Conservation (phyloP, 192 early-diverging fungal genomes). For the Mycoemilia scoparia region DNA sequence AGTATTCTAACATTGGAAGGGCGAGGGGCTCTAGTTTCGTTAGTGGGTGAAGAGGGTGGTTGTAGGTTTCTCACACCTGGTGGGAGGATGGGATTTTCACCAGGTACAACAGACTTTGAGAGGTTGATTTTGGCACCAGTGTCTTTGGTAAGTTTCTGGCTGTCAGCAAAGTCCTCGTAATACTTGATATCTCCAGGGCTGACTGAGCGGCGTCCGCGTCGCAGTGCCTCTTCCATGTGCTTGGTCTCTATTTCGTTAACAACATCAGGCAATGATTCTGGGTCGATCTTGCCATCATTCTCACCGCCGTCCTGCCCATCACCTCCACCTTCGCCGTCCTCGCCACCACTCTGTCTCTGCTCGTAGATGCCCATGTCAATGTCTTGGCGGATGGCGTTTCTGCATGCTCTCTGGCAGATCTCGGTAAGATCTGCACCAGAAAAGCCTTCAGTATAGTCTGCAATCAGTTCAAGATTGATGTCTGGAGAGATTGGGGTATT, state of each 20-base stretch:
- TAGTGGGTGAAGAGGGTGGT: too few relatives aligned
- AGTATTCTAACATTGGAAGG: too few relatives aligned
- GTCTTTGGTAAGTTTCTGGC: too few relatives aligned
- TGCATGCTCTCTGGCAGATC: slow-evolving; percentile 95
- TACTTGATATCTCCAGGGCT: slow-evolving; percentile 90
- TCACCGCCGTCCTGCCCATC: slow-evolving; percentile 56
- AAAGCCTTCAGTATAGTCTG: slow-evolving; percentile 84
- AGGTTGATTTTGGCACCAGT: too few relatives aligned
- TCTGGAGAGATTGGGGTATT: slow-evolving; percentile 73
- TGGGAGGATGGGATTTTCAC: too few relatives aligned
- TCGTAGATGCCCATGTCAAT: slow-evolving; percentile 87
- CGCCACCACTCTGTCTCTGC: slow-evolving; percentile 57
- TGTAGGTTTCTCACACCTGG: too few relatives aligned
- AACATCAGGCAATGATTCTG: too few relatives aligned
- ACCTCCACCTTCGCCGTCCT: slow-evolving; percentile 59
- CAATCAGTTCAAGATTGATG: slow-evolving; percentile 69
- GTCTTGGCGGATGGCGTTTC: slow-evolving; percentile 90
- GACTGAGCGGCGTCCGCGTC: slow-evolving; percentile 86
- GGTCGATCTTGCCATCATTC: too few relatives aligned
- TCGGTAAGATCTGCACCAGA: slow-evolving; percentile 96
- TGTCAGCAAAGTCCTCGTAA: slow-evolving; percentile 99
- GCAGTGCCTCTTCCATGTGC: slow-evolving; percentile 99
- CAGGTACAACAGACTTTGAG: too few relatives aligned
- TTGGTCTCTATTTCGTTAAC: slow-evolving; percentile 78
- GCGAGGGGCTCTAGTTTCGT: too few relatives aligned